phyloP scores from a whole-genome alignment of 495 filamentous ascomycete genomes.

The Penicillium egyptiacum region DNA sequence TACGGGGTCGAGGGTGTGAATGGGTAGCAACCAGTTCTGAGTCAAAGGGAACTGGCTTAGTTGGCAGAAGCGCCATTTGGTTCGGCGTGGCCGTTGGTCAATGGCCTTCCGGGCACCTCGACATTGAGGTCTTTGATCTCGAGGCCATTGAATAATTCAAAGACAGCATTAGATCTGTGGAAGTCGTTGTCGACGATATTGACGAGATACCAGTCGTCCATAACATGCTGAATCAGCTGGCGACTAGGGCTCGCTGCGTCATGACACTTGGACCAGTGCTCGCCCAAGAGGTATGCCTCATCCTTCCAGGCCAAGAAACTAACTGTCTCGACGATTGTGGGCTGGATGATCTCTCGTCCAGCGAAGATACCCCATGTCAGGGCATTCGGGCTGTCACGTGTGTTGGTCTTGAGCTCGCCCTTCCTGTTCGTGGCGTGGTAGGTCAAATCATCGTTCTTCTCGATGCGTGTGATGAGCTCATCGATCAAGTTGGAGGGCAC shows the following conservation, averaged over 20 bases:
- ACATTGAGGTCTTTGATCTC: conserved; percentile 62
- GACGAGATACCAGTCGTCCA: conserved; percentile 88
- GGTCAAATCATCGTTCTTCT: conserved; percentile 75
- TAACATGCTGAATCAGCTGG: conserved; percentile 73
- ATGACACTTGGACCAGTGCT: conserved; percentile 93
- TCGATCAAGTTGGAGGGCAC: conserved; percentile 75
- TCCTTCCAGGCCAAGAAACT: conserved; percentile 99
- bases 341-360: conserved; percentile 97
- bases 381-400: conserved; percentile 82
- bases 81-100: conserved; percentile 20
- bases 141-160: conserved; percentile 69
- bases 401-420: conserved; percentile 82
- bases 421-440: conserved; percentile 88
- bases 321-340: conserved; percentile 97
- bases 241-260: conserved; percentile 76
- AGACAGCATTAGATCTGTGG: conserved; percentile 1
- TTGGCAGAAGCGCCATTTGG: conserved; percentile 31
- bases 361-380: conserved; percentile 99
- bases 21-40: conserved; percentile 3
- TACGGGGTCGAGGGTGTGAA: not conserved
- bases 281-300: conserved; percentile 88
- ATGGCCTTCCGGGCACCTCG: conserved; percentile 30
- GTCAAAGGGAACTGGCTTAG: conserved; percentile 28
- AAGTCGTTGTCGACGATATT: conserved; percentile 76
- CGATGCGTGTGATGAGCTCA: conserved; percentile 77